A percentile compares a stretch with the other conserved stretches of the same genome.
These are phyloP conservation scores for Tephrocybe rancida DNA, from an alignment of 768 basidiomycete genomes.

Conservation along the genomic window DNA sequence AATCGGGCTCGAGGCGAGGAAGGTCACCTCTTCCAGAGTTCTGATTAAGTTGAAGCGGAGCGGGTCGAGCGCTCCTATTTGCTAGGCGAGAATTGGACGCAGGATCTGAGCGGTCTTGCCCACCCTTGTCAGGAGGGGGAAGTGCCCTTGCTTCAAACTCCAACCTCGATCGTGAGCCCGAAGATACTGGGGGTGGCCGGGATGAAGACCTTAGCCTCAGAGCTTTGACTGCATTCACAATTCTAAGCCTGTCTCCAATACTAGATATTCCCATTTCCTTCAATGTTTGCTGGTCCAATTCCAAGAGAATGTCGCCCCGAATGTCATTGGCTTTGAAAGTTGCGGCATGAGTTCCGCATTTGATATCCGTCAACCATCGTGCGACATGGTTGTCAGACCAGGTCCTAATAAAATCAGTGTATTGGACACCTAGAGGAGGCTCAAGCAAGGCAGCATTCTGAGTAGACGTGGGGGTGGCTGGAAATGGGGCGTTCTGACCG, in stretches of 20 bases:
- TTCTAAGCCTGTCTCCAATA: conserved; percentile 90
- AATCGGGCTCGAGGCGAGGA: conserved; percentile 72
- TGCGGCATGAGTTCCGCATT: conserved; percentile 66
- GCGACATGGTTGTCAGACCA: conserved; percentile 76
- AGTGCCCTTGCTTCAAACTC: conserved; percentile 7
- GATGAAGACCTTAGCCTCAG: conserved; percentile 61
- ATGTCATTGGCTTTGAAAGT: conserved; percentile 89
- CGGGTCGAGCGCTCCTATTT: conserved; percentile 63
- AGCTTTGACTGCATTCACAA: conserved; percentile 81
- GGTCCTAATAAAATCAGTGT: conserved; percentile 63
- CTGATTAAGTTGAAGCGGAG: conserved; percentile 75
- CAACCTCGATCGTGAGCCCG: conserved; percentile 18
- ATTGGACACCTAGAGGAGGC: conserved; percentile 59
- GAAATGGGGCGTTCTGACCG: conserved; percentile 44
- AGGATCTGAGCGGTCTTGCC: conserved; percentile 21
- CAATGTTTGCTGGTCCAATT: conserved; percentile 84
- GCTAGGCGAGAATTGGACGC: conserved; percentile 32
- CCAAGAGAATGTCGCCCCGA: conserved; percentile 86
- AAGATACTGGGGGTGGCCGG: conserved; percentile 21
- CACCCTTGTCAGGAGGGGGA: conserved; percentile 5
- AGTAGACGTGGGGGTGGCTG: conserved; percentile 38
- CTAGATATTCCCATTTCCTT: conserved; percentile 90
- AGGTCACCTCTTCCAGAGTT: conserved; percentile 60
- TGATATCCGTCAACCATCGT: conserved; percentile 78
- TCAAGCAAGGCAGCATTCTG: conserved; percentile 42